phyloP scores from a whole-genome alignment of 1,139 yeast species.

The Barnettozyma hawaiiensis region DNA sequence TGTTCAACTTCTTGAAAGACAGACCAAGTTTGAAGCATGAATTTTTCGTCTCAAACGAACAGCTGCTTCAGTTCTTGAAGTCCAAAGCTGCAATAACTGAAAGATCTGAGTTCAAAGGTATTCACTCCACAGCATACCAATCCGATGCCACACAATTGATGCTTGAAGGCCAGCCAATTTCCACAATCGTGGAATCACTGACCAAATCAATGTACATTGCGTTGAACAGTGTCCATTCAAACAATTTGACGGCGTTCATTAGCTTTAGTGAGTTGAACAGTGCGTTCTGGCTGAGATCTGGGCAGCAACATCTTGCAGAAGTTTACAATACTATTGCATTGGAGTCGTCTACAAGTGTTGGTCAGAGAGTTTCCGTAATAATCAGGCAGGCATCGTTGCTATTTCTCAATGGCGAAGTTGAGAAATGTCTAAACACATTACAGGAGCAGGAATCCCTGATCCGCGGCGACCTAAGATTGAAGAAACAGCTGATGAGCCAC shows the following conservation, averaged over 20 bases:
- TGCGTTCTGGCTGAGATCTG: conserved; percentile 48
- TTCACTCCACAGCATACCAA: conserved; percentile 56
- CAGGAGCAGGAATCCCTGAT: conserved; percentile 28
- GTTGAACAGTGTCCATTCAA: conserved; percentile 22
- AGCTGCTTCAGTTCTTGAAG: conserved; percentile 58
- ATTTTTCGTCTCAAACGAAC: conserved; percentile 43
- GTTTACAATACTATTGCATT: conserved; percentile 43
- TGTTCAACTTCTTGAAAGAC: conserved; percentile 62
- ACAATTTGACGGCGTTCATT: conserved; percentile 33
- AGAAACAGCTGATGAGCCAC: conserved; percentile 13
- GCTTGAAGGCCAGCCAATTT: conserved; percentile 44
- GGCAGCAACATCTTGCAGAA: conserved; percentile 41
- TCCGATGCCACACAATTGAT: conserved; percentile 51
- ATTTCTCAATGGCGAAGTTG: conserved; percentile 38
- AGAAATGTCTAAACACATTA: conserved; percentile 31
- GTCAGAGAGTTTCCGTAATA: conserved; percentile 36
- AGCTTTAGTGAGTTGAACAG: conserved; percentile 43
- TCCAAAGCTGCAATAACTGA: conserved; percentile 44
- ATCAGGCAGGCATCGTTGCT: conserved; percentile 36
- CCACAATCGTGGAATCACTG: conserved; percentile 45
- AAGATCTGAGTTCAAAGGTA: conserved; percentile 34
- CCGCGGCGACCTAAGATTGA: conserved; percentile 13
- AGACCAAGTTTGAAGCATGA: conserved; percentile 53
- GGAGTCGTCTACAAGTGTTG: conserved; percentile 31
- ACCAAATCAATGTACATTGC: conserved; percentile 51